Evolutionary conservation across 768 basidiomycete genomes (phyloP), one percentile per base, ranked within the genome.

Genomic region (Erythrobasidium yunnanense): DNA sequence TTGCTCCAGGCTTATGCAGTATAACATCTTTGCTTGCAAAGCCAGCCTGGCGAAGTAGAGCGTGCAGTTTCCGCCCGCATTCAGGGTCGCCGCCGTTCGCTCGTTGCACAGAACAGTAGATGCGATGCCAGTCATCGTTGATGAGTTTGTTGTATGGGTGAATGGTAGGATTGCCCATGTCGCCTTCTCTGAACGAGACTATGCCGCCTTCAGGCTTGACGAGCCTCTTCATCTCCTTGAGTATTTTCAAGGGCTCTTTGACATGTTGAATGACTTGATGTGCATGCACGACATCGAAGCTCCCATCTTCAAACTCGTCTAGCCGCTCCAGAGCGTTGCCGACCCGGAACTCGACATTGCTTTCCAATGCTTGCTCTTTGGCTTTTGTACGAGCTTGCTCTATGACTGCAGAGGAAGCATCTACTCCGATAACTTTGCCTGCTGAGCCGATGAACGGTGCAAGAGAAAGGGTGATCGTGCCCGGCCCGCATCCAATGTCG

Each of bases 401-500:
- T 38, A 82, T 71, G 1, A 80, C 75, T 2, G 75, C 75, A 0
- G 73, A 51, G 17, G 71, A 70, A 32, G 73, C 60, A 23, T 83
- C 82, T 55, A 82, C 65, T 2, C 80, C 82, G 15, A 76, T 77
- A 45, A 81, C 78, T 8, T 75, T 71, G 0, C 81, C 81, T 30
- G 77, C 51, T 0, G 78, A 76, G 18, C 79, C 78, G 65, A 46
- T 38, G 27, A 75, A 74, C 0, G 65, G 65, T 1, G 81, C 81
- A 22, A 83, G 72, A 56, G 78, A 78, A 30, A 71, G 66, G 1
- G 81, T 81, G 72, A 82, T 82, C 15, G 79, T 80, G 0, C 81
- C 82, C 0, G 82, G 81, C 0, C 82, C 81, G 67, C 80, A 82
- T 8, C 81, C 81, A 34, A 82, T 70, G 70, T 83, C 82, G 46